Conservation (phyloP, 108 stramenopile genomes). For the Nitzschia inconspicua region DNA sequence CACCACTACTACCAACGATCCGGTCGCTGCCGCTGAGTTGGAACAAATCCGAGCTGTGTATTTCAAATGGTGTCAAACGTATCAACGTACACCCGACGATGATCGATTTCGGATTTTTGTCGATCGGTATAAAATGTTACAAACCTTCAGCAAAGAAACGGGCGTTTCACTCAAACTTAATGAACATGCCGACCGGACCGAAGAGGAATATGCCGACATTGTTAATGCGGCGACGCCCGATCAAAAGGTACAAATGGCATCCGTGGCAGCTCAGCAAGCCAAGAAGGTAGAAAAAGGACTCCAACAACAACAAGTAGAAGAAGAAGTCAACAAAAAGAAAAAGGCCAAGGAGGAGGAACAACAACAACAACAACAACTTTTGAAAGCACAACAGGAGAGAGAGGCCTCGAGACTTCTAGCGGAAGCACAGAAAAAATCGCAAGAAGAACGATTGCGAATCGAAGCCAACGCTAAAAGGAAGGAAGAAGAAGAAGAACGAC, state of each 20-base stretch:
- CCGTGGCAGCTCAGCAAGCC: not conserved
- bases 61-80: slow-evolving; percentile 24
- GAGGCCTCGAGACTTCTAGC: too few relatives aligned
- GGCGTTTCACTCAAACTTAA: slow-evolving; percentile 43
- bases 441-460: too few relatives aligned
- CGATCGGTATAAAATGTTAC: slow-evolving; percentile 44
- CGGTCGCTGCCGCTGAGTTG: too few relatives aligned
- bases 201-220: slow-evolving; percentile 47
- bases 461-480: not conserved
- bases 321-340: too few relatives aligned
- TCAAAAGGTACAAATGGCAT: not conserved
- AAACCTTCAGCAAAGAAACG: slow-evolving; percentile 44
- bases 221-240: not conserved
- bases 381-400: too few relatives aligned
- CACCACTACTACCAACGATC: too few relatives aligned
- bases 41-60: slow-evolving; percentile 25
- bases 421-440: too few relatives aligned
- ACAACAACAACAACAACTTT: too few relatives aligned
- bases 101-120: slow-evolving; percentile 15
- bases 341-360: too few relatives aligned
- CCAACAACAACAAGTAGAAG: too few relatives aligned
- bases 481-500: not conserved
- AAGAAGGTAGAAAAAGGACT: too few relatives aligned
- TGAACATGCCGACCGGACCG: slow-evolving; percentile 66
- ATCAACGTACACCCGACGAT: slow-evolving; percentile 7